Percentiles rank a stretch among this genome's conserved stretches.
These are phyloP conservation scores for Sclerotinia spermophila DNA, from an alignment of 2,329 filamentous ascomycete species.

Conservation along the genomic window DNA sequence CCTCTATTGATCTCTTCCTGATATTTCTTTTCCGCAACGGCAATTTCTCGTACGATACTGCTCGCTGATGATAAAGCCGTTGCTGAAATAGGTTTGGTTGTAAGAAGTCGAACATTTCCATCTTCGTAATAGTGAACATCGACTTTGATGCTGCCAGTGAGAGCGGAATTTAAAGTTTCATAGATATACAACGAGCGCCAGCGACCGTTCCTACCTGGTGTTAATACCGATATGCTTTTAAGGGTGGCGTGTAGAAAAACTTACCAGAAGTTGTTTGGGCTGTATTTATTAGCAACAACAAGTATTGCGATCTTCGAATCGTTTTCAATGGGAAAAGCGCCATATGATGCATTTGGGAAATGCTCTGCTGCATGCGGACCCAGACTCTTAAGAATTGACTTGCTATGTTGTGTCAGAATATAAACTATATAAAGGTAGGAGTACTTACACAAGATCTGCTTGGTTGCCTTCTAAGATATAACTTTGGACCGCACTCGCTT, in stretches of 20 bases:
- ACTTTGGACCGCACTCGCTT: conserved; percentile 78
- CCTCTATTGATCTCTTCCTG: conserved; percentile 94
- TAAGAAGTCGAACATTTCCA: conserved; percentile 90
- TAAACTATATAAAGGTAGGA: background rate
- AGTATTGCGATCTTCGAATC: conserved; percentile 75
- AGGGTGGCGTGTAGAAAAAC: conserved; percentile 20
- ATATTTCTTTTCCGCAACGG: conserved; percentile 80
- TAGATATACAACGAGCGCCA: conserved; percentile 89
- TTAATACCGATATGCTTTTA: background rate
- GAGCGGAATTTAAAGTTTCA: conserved; percentile 61
- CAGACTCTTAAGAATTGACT: conserved; percentile 78
- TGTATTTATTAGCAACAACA: conserved; percentile 94
- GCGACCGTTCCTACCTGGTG: conserved; percentile 72
- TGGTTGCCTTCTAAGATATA: conserved; percentile 73
- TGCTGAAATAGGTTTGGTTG: conserved; percentile 69
- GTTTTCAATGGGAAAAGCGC: conserved; percentile 75
- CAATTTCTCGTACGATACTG: conserved; percentile 70
- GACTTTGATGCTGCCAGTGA: conserved; percentile 81
- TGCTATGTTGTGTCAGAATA: conserved; percentile 47
- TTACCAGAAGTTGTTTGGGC: conserved; percentile 95
- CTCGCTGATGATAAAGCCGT: conserved; percentile 56
- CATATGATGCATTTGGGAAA: conserved; percentile 76
- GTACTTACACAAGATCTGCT: conserved; percentile 71
- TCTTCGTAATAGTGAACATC: conserved; percentile 99
- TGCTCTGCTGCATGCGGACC: conserved; percentile 78